Evolutionary conservation across 306 rosid species (phyloP).

Genomic region (Chamaecrista fasciculata): DNA sequence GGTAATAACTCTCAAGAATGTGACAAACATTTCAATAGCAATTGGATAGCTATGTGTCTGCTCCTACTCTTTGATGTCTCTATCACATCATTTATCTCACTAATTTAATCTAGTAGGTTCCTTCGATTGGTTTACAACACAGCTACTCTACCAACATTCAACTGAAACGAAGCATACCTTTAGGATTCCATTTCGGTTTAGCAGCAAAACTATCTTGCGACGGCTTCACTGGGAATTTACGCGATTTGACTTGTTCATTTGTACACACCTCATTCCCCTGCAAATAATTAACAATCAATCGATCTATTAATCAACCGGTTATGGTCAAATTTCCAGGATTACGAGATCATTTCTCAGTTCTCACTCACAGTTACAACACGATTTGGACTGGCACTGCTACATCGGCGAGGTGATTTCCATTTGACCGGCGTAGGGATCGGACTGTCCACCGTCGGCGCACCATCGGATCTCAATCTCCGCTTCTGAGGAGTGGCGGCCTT

Average conservation of each 20-base stretch:
- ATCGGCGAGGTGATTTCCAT: conserved; percentile 51
- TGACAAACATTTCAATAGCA: conserved; percentile 74
- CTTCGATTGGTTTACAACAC: background rate
- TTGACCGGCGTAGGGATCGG: conserved; percentile 31
- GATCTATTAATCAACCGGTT: background rate
- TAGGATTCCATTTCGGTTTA: conserved; percentile 64
- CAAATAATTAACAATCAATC: background rate
- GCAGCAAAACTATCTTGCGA: conserved; percentile 12
- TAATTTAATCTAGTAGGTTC: background rate
- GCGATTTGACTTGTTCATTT: conserved; percentile 17
- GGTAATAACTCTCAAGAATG: conserved; percentile 84
- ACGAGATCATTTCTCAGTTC: background rate
- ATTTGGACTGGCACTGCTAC: conserved; percentile 30
- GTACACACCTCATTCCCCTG: conserved; percentile 39
- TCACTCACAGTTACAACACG: conserved; percentile 26
- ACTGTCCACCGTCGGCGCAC: background rate
- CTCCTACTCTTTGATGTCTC: background rate
- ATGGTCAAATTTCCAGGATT: background rate
- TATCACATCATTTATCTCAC: too few relatives aligned
- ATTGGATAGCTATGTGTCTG: conserved; percentile 58
- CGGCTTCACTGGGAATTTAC: conserved; percentile 17
- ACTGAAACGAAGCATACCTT: conserved; percentile 37
- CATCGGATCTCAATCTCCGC: conserved; percentile 5
- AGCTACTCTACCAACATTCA: background rate
- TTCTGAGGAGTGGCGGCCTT: background rate